phyloP scores from a whole-genome alignment of 805 yeast genomes.

The Lipomyces sp. region DNA sequence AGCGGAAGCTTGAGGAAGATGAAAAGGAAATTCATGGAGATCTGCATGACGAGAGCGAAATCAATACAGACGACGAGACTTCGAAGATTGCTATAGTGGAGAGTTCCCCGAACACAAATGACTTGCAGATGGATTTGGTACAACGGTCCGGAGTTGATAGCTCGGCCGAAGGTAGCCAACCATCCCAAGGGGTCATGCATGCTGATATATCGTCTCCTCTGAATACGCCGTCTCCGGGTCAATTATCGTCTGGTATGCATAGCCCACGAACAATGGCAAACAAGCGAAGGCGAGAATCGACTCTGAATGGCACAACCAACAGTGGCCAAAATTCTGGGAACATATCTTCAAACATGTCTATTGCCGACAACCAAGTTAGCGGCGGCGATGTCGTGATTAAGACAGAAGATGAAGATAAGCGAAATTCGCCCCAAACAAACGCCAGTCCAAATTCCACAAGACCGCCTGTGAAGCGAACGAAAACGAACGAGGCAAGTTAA shows the following conservation, averaged over 20 bases:
- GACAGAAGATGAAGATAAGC: conserved; percentile 12
- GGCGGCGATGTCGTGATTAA: neutral
- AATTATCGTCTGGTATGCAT: conserved; percentile 1
- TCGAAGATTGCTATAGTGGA: neutral
- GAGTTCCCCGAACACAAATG: neutral
- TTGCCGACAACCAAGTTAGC: neutral
- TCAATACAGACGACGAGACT: neutral
- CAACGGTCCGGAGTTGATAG: neutral
- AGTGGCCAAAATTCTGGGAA: neutral
- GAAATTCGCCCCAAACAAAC: neutral
- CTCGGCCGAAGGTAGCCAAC: neutral
- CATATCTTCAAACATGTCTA: neutral
- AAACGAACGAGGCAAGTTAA: neutral
- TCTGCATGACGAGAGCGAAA: neutral
- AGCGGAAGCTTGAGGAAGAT: neutral
- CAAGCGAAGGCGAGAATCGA: conserved; percentile 17
- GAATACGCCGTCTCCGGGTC: conserved; percentile 15
- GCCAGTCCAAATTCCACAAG: conserved; percentile 6
- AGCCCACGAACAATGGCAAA: conserved; percentile 14
- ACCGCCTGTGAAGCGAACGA: conserved; percentile 6
- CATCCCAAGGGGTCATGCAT: neutral
- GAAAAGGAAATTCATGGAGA: neutral
- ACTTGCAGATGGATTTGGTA: neutral
- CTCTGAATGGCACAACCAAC: neutral
- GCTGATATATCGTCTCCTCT: conserved; percentile 3